Conservation (phyloP, 768 basidiomycete species). For the Rubroboletus satanas region DNA sequence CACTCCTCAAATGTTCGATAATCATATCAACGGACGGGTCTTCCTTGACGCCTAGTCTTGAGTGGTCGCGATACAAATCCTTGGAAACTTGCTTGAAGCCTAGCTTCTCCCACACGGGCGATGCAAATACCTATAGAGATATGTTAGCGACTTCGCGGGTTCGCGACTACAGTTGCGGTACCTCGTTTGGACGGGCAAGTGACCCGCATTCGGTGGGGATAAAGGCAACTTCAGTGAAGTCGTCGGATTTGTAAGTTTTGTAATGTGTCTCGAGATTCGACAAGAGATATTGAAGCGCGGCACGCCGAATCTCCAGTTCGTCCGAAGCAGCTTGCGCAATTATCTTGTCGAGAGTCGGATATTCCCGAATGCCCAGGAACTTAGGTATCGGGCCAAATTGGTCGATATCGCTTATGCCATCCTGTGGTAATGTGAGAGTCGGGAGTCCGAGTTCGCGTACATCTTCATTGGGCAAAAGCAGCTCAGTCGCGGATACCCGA, state of each 20-base stretch:
- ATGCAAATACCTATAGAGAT: slow-evolving; percentile 8
- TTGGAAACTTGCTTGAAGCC: slow-evolving; percentile 8
- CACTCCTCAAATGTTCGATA: neutral
- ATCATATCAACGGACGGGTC: neutral
- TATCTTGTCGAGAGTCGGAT: slow-evolving; percentile 4
- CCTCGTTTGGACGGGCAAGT: slow-evolving; percentile 10
- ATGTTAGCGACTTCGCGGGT: neutral
- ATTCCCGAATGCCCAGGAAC: slow-evolving; percentile 1
- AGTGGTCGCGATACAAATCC: neutral
- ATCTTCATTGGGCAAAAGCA: slow-evolving; percentile 76
- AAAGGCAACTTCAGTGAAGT: slow-evolving; percentile 6
- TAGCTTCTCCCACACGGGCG: slow-evolving; percentile 3
- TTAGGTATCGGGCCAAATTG: neutral
- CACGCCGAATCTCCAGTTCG: neutral
- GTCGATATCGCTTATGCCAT: neutral
- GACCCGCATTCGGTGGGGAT: slow-evolving; percentile 11
- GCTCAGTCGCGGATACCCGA: slow-evolving; percentile 32
- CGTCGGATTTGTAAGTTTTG: slow-evolving; percentile 6
- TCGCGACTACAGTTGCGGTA: neutral
- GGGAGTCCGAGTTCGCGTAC: slow-evolving; percentile 71
- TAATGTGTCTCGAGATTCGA: slow-evolving; percentile 6
- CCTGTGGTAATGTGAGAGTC: slow-evolving; percentile 43
- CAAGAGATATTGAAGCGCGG: slow-evolving; percentile 13
- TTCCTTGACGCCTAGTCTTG: slow-evolving; percentile 11
- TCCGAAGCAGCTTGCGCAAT: slow-evolving; percentile 8